phyloP scores from a whole-genome alignment of 148 eudicot genomes.

The Pouteria glomerata region DNA sequence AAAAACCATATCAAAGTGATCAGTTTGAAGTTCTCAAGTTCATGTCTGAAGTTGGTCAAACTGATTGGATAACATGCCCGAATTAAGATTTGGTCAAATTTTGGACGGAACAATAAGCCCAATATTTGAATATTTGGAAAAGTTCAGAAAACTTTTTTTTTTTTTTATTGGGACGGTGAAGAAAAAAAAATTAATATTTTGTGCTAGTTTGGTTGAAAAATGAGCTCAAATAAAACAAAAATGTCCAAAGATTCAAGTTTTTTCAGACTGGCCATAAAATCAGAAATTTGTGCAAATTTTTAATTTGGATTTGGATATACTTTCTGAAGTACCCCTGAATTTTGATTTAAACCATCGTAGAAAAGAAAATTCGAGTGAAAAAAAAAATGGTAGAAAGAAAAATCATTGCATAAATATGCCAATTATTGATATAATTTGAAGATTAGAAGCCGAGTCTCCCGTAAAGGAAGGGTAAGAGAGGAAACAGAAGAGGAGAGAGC shows the following conservation, averaged over 20 bases:
- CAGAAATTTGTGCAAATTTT: too few relatives aligned
- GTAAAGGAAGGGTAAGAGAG: too few relatives aligned
- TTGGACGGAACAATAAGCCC: background rate
- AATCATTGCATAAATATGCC: too few relatives aligned
- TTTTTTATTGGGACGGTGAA: background rate
- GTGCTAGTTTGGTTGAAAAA: background rate
- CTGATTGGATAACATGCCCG: background rate
- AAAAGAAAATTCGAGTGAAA: too few relatives aligned
- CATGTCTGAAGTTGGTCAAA: background rate
- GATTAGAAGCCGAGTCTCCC: too few relatives aligned
- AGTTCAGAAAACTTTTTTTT: background rate
- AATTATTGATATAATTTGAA: too few relatives aligned
- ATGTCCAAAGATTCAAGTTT: too few relatives aligned
- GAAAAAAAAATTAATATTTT: background rate
- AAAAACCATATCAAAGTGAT: background rate
- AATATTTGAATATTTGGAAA: background rate
- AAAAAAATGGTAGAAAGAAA: too few relatives aligned
- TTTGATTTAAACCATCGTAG: too few relatives aligned
- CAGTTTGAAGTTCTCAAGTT: background rate
- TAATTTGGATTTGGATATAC: too few relatives aligned
- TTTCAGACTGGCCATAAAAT: too few relatives aligned
- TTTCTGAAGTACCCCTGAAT: too few relatives aligned
- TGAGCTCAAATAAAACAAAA: background rate
- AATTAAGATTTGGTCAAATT: background rate
- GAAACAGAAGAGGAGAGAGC: background rate